These are phyloP conservation scores for Pythium rishiriense DNA, from an alignment of 352 stramenopile genomes.

Conservation along the genomic window DNA sequence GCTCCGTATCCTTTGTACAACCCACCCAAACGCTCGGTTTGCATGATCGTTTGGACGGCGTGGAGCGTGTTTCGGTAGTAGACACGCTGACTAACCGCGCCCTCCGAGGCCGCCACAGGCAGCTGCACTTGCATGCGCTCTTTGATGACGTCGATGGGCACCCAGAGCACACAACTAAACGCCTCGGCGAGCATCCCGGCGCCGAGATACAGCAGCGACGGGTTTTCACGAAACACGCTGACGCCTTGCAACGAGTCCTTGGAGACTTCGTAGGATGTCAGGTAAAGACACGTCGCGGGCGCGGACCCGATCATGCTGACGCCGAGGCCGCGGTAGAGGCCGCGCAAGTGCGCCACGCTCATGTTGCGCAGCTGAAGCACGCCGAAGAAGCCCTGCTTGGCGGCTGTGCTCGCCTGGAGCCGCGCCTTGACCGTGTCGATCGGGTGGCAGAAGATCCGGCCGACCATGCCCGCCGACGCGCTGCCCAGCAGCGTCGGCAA, in stretches of 20 bases:
- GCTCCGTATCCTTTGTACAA: constrained; percentile 96
- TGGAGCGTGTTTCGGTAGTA: constrained; percentile 93
- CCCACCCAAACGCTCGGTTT: constrained; percentile 87
- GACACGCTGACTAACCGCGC: constrained; percentile 21
- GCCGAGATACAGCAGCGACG: constrained; percentile 71
- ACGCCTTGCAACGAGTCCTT: constrained; percentile 56
- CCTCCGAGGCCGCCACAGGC: constrained; percentile 7
- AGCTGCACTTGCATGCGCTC: constrained; percentile 97
- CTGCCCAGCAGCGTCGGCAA: constrained; percentile 75
- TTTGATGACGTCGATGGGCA: constrained; percentile 99
- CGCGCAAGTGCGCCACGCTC: constrained; percentile 55
- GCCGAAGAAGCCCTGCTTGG: constrained; percentile 18
- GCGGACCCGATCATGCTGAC: constrained; percentile 94
- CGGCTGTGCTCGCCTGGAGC: constrained; percentile 49
- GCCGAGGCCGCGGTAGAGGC: constrained; percentile 95
- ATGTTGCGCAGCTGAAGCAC: constrained; percentile 50
- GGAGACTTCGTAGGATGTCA: constrained; percentile 95
- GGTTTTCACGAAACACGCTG: constrained; percentile 41
- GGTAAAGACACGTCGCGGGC: constrained; percentile 95
- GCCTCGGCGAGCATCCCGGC: constrained; percentile 74
- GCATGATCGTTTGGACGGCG: constrained; percentile 89
- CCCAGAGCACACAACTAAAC: constrained; percentile 94
- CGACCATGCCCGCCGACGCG: constrained; percentile 79
- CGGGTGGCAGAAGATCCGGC: constrained; percentile 88
- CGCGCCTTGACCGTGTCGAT: constrained; percentile 92